Percentiles rank a stretch among this genome's conserved stretches.
These are phyloP conservation scores for Exserohilum turcica DNA, from an alignment of 2,329 filamentous ascomycete species.

Conservation along the genomic window DNA sequence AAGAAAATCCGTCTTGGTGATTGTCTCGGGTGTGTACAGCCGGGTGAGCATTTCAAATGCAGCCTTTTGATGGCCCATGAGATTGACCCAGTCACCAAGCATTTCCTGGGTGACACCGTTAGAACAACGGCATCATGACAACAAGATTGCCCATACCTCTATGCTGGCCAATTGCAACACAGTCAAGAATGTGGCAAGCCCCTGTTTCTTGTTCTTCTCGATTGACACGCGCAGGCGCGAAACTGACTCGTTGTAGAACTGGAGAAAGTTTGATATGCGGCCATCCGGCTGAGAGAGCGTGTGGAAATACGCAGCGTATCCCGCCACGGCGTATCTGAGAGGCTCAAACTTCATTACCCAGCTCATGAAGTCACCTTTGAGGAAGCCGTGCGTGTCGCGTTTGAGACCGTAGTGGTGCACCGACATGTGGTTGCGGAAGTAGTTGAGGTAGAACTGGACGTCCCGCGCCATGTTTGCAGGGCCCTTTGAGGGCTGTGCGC, in stretches of 20 bases:
- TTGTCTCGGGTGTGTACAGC: constrained; percentile 76
- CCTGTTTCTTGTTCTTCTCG: constrained; percentile 71
- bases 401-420: constrained; percentile 83
- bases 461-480: constrained; percentile 62
- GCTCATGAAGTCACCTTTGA: constrained; percentile 71
- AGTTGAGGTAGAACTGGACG: constrained; percentile 76
- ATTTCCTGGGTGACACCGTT: constrained; percentile 69
- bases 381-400: constrained; percentile 72
- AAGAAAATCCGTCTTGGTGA: constrained; percentile 71
- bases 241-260: constrained; percentile 90
- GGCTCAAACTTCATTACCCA: constrained; percentile 78
- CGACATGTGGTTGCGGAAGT: constrained; percentile 77
- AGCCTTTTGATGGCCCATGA: constrained; percentile 90
- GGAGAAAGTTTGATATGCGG: constrained; percentile 79
- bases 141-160: constrained; percentile 65
- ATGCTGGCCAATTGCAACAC: constrained; percentile 92
- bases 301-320: constrained; percentile 86
- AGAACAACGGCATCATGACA: background rate
- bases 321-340: constrained; percentile 82
- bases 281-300: constrained; percentile 72
- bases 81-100: constrained; percentile 91
- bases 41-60: constrained; percentile 80
- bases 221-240: constrained; percentile 74
- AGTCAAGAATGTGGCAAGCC: constrained; percentile 76
- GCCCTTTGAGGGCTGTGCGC: constrained; percentile 35